Base-by-base conservation (phyloP, 352 stramenopile genomes). In the Globisporangium nunn region DNA sequence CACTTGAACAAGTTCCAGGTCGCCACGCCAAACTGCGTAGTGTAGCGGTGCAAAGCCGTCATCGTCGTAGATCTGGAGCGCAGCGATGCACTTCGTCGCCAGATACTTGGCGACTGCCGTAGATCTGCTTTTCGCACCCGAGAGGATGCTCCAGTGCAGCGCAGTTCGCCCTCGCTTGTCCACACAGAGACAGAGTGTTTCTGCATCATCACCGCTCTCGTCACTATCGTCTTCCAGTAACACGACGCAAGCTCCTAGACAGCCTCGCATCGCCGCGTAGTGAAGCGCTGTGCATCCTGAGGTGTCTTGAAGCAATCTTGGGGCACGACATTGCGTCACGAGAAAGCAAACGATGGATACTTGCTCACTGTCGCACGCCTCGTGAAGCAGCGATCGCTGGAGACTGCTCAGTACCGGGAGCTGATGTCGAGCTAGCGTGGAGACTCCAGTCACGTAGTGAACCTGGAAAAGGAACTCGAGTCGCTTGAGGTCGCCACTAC, bases 221-320 rank as follows among this genome's bases (percentile, higher is more conserved):
- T 6, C 31, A 2, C 2, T 28, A 17, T 67, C 52, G 33, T 54
- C 59, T 29, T 66, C 64, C 0, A 88, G 48, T 0, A 88, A 43
- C 17, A 83, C 8, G 17, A 71, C 64, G 18, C 77, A 87, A 14
- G 63, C 68, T 30, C 82, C 70, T 0, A 87, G 41, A 50, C 55
- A 74, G 0, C 68, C 67, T 14, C 72, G 50, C 40, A 61, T 69
- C 5, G 79, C 75, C 30, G 77, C 75, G 48, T 67, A 74, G 62
- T 90, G 79, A 6, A 90, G 60, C 4, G 72, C 62, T 11, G 75
- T 85, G 7, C 66, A 70, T 0, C 74, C 72, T 0, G 72, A 69
- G 2, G 52, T n/a, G 57, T 85, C 75, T 30, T 74, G 67, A 1
- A 44, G 17, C 10, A 54, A 15, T 3, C 57, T 17, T 2, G 63